phyloP scores from a whole-genome alignment of 2,329 filamentous ascomycete genomes.

The Aspergillus clavatus region DNA sequence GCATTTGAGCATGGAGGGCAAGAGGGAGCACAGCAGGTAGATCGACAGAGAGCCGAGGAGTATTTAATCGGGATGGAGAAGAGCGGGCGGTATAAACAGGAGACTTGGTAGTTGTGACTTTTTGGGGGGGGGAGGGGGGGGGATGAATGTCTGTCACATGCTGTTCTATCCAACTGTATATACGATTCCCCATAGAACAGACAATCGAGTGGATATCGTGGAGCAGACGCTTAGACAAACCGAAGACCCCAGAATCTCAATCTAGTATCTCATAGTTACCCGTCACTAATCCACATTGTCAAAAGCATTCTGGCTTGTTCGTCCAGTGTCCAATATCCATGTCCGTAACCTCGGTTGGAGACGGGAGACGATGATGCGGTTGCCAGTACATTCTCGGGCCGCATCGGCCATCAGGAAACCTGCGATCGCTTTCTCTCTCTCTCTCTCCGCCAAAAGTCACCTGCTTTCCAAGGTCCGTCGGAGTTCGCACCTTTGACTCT shows the following conservation, averaged over 20 bases:
- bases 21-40: constrained; percentile 33
- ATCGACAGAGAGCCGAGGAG: constrained; percentile 49
- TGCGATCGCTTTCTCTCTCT: background rate
- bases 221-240: too few species aligned
- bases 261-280: background rate
- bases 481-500: constrained; percentile 13
- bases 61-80: constrained; percentile 58
- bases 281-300: background rate
- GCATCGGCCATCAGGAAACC: constrained; percentile 24
- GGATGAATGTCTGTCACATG: background rate
- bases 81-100: constrained; percentile 59
- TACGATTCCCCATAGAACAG: too few species aligned
- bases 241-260: too few species aligned
- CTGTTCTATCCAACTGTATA: too few species aligned
- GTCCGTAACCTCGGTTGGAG: constrained; percentile 31
- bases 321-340: background rate
- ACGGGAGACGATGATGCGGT: constrained; percentile 15
- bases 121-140: too few species aligned
- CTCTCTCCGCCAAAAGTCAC: constrained; percentile 26
- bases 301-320: too few species aligned
- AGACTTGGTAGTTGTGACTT: constrained; percentile 55
- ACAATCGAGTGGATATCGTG: background rate
- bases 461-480: constrained; percentile 19
- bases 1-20: constrained; percentile 49
- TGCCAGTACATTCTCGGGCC: constrained; percentile 29